Evolutionary conservation across 2,329 filamentous ascomycete species (phyloP).

Genomic region (Tricladium varicosporioides): DNA sequence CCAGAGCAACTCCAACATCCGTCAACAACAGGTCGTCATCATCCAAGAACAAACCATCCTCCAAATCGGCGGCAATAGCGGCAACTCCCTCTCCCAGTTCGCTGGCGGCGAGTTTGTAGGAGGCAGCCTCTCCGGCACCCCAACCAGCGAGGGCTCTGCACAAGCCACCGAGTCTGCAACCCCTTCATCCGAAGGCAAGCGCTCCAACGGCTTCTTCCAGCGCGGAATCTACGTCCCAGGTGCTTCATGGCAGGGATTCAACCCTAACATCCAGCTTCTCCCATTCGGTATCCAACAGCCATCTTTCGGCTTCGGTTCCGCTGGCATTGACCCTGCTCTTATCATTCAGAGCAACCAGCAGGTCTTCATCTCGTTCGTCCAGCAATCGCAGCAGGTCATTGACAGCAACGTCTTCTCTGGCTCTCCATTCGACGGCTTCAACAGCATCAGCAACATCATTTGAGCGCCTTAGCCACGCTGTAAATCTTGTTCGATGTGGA

Average conservation of each 20-base stretch:
- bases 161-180: not conserved
- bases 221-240: conserved; percentile 13
- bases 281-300: conserved; percentile 18
- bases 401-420: not conserved
- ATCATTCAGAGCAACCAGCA: conserved; percentile 26
- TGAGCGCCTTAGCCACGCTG: not conserved
- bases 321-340: conserved; percentile 22
- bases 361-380: conserved; percentile 15
- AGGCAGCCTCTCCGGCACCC: not conserved
- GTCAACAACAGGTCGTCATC: conserved; percentile 20
- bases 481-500: too few relatives aligned
- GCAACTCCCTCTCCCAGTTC: not conserved
- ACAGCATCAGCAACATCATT: conserved; percentile 5
- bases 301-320: conserved; percentile 14
- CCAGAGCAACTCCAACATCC: conserved; percentile 19
- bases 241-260: conserved; percentile 1
- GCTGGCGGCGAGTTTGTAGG: not conserved
- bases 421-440: not conserved
- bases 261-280: conserved; percentile 18
- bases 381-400: not conserved
- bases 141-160: not conserved
- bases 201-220: not conserved
- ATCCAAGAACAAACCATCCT: conserved; percentile 17
- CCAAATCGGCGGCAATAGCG: conserved; percentile 5
- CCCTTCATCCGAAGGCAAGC: not conserved